Conservation (phyloP, 129 eudicot genomes). For the Smallanthus sonchifolius region DNA sequence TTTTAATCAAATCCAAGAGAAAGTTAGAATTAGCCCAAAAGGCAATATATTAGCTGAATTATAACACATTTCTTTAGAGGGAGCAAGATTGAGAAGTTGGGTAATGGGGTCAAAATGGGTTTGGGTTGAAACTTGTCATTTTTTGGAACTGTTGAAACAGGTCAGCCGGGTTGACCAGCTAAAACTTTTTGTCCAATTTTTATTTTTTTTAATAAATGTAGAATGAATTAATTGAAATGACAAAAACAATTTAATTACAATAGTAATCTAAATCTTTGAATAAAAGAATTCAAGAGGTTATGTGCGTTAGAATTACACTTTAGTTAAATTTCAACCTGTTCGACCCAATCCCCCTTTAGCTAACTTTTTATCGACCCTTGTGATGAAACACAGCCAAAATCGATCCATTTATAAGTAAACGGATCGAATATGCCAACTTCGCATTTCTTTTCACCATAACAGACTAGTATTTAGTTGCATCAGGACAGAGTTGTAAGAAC, state of each 20-base stretch:
- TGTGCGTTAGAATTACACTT: background rate
- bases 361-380: background rate
- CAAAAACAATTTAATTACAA: background rate
- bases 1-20: background rate
- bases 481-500: background rate
- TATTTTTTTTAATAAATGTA: background rate
- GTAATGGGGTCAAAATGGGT: background rate
- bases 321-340: background rate
- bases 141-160: background rate
- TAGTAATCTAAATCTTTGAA: background rate
- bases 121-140: background rate
- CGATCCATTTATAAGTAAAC: background rate
- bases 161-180: background rate
- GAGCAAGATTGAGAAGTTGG: background rate
- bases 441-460: background rate
- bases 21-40: background rate
- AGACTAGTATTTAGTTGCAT: slow-evolving; percentile 11
- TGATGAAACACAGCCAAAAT: background rate
- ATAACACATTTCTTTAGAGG: background rate
- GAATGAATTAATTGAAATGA: background rate
- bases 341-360: background rate
- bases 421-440: background rate
- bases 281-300: background rate
- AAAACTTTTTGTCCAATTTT: background rate
- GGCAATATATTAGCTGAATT: background rate